Base-by-base conservation (phyloP, 1,284 basidiomycete genomes). In the Sparassis latifolia region DNA sequence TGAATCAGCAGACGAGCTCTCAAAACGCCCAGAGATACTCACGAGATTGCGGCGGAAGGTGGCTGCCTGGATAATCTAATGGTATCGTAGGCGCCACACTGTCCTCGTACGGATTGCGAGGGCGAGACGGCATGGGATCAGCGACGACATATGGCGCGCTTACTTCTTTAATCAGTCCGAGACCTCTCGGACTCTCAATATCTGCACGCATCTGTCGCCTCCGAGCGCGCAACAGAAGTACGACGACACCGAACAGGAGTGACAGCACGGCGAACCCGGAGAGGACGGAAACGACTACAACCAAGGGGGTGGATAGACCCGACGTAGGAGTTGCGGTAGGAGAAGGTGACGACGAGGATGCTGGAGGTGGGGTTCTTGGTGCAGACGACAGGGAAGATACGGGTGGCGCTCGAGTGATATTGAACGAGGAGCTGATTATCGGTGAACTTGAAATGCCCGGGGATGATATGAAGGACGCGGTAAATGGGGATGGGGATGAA, bases 281-380 rank as follows among this genome's bases (percentile, higher is more conserved):
- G 31, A 58, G 38, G 30, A 63, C 54, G 5, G 61, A 58, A 30
- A 66, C 57, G 45, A 56, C 55, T 45, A 61, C 63, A 45, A 66
- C 62, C 10, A 63, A 48, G n/a, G 60, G 47, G n/a, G 56, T 57
- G 20, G 63, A 55, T 7, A 62, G 52, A 2, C 53, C 58, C 6
- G 47, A 45, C 31, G 32, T 20, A 40, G 20, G 48, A 3, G 54
- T 42, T 2, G 40, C 33, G 5, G 53, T 38, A 5, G 51, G 20
- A 7, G 32, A 48, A 2, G 42, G 28, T 33, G 49, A 20, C 5
- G 55, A 42, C 3, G 47, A 33, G 3, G 20, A 20, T 20, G 20
- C 20, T 20, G 33, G 27, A 42, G 9, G 6, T 6, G 20, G 20
- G 20, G 20, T 20, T 39, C 10, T 42, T 20, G 39, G 4, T 4